phyloP scores from a whole-genome alignment of 805 yeast genomes.

The Kodamaea kaohsiungensis region DNA sequence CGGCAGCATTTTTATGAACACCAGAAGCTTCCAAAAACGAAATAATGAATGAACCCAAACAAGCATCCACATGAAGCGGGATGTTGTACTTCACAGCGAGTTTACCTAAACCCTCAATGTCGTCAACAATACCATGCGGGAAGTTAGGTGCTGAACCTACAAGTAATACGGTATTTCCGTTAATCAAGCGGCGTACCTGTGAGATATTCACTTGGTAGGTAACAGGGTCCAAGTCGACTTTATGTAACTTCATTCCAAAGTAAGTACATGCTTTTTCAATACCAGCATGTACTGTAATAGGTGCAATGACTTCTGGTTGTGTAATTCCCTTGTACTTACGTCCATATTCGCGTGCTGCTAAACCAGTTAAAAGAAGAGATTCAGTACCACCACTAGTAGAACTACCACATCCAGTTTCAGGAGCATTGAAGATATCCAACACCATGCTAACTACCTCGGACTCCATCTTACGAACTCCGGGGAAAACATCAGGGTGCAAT shows the following conservation, averaged over 20 bases:
- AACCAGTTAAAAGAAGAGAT: constrained; percentile 79
- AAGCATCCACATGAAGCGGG: constrained; percentile 94
- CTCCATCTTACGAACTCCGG: constrained; percentile 96
- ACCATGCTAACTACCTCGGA: constrained; percentile 94
- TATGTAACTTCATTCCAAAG: constrained; percentile 81
- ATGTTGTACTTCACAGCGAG: constrained; percentile 67
- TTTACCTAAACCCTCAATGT: constrained; percentile 68
- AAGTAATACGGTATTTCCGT: constrained; percentile 75
- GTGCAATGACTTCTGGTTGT: constrained; percentile 86
- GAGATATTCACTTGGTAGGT: constrained; percentile 67
- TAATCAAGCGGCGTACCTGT: constrained; percentile 65
- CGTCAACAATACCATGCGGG: constrained; percentile 95
- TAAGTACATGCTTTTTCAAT: constrained; percentile 90
- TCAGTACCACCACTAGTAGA: constrained; percentile 96
- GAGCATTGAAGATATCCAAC: constrained; percentile 76
- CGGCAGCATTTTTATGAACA: constrained; percentile 42
- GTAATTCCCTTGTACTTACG: constrained; percentile 53
- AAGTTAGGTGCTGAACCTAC: constrained; percentile 96
- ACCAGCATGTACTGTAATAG: constrained; percentile 91
- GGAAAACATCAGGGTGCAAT: constrained; percentile 95
- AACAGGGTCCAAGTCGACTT: constrained; percentile 71
- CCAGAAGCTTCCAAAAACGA: constrained; percentile 68
- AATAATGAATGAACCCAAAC: constrained; percentile 89
- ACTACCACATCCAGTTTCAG: constrained; percentile 59
- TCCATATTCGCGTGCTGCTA: constrained; percentile 85